Conservation (phyloP, 2,329 filamentous ascomycete genomes). For the Lasiodiplodia sp. region DNA sequence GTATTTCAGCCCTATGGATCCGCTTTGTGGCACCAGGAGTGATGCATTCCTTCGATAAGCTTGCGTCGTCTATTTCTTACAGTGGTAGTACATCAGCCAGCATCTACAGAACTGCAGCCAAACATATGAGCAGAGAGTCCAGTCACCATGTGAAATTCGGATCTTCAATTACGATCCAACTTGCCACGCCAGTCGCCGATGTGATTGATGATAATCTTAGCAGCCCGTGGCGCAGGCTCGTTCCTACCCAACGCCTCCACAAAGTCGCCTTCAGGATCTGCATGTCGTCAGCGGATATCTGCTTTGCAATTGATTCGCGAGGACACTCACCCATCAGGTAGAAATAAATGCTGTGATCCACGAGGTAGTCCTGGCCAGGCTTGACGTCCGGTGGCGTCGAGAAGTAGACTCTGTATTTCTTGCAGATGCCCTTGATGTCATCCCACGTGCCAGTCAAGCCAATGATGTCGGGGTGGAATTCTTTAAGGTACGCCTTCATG, state of each 20-base stretch:
- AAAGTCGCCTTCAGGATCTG: slow-evolving; percentile 95
- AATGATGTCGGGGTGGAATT: slow-evolving; percentile 87
- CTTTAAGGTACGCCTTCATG: slow-evolving; percentile 81
- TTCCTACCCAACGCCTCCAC: slow-evolving; percentile 96
- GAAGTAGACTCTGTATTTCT: slow-evolving; percentile 96
- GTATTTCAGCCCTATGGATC: not conserved
- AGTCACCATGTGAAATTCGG: not conserved
- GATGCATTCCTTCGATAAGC: slow-evolving; percentile 14
- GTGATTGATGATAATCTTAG: slow-evolving; percentile 84
- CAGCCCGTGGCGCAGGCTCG: slow-evolving; percentile 86
- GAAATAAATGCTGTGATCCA: slow-evolving; percentile 99
- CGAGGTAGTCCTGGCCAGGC: slow-evolving; percentile 94
- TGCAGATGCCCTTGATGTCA: slow-evolving; percentile 92
- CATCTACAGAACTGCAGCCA: slow-evolving; percentile 8
- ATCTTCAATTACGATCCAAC: slow-evolving; percentile 53
- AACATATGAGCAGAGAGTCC: slow-evolving; percentile 10
- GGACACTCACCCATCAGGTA: slow-evolving; percentile 82
- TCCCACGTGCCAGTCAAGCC: slow-evolving; percentile 94
- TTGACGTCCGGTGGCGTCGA: slow-evolving; percentile 88
- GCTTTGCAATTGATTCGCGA: not conserved
- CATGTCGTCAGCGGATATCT: slow-evolving; percentile 36
- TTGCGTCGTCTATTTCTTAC: slow-evolving; percentile 1
- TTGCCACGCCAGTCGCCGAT: slow-evolving; percentile 77
- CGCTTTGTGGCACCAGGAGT: not conserved
- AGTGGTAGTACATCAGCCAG: slow-evolving; percentile 20